Evolutionary conservation across 306 rosid genomes (phyloP).

Genomic region (Urtica urens): DNA sequence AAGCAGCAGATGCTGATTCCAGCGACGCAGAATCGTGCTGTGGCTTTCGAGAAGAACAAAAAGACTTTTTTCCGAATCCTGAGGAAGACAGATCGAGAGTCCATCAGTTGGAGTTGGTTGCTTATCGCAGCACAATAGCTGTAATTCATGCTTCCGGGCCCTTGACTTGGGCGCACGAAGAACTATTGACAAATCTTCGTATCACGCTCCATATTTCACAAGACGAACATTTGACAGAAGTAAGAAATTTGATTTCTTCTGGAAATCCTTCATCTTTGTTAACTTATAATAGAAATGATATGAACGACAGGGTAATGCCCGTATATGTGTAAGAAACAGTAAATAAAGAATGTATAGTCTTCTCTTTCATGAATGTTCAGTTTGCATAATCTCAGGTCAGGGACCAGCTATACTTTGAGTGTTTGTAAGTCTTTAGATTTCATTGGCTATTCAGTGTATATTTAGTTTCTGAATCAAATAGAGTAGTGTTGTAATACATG

Average conservation of each 20-base stretch:
- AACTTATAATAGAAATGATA: constrained; percentile 6
- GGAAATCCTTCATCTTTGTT: constrained; percentile 19
- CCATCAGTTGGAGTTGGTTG: constrained; percentile 72
- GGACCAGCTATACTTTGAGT: constrained; percentile 1
- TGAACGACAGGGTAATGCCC: constrained; percentile 1
- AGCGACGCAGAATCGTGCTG: constrained; percentile 59
- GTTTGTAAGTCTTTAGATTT: too few relatives aligned
- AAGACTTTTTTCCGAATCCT: constrained; percentile 18
- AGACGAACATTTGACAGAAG: constrained; percentile 70
- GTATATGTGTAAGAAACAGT: constrained; percentile 14
- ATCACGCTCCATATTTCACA: constrained; percentile 69
- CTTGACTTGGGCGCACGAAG: constrained; percentile 89
- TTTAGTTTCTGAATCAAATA: too few relatives aligned
- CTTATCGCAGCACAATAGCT: constrained; percentile 47
- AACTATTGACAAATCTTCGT: constrained; percentile 71
- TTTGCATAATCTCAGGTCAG: constrained; percentile 5
- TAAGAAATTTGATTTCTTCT: constrained; percentile 34
- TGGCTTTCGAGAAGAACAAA: constrained; percentile 29
- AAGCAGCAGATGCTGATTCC: constrained; percentile 34
- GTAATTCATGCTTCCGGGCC: constrained; percentile 74
- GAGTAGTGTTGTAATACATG: too few relatives aligned
- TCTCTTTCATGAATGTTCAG: constrained; percentile 1
- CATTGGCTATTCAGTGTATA: too few relatives aligned
- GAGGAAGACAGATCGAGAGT: constrained; percentile 34
- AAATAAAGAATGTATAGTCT: not conserved